These are phyloP conservation scores for Pyrenophora seminiperda DNA, from an alignment of 2,329 filamentous ascomycete genomes.

Conservation along the genomic window DNA sequence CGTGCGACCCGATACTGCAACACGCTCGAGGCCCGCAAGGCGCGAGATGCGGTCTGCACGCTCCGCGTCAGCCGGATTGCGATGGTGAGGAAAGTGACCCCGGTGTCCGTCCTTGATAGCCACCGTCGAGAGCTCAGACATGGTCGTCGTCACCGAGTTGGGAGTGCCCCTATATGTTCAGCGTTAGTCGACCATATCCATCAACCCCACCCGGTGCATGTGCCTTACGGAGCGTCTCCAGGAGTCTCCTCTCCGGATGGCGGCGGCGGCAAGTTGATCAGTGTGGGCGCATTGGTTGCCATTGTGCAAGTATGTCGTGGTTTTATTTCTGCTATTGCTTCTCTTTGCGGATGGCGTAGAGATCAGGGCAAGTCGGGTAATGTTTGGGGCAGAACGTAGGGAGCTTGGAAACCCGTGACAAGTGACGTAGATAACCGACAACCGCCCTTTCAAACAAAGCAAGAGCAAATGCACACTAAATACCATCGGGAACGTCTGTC, in stretches of 20 bases:
- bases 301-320: slow-evolving; percentile 26
- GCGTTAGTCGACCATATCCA: slow-evolving; percentile 22
- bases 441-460: not conserved
- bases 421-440: slow-evolving; percentile 14
- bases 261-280: slow-evolving; percentile 84
- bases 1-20: slow-evolving; percentile 72
- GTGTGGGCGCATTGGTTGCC: slow-evolving; percentile 60
- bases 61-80: slow-evolving; percentile 81
- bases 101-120: slow-evolving; percentile 97
- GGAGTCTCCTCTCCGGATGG: slow-evolving; percentile 84
- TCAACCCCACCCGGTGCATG: slow-evolving; percentile 12
- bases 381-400: slow-evolving; percentile 6
- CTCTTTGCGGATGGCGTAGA: slow-evolving; percentile 7
- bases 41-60: slow-evolving; percentile 94
- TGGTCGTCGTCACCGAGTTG: slow-evolving; percentile 87
- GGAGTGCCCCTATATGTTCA: slow-evolving; percentile 73
- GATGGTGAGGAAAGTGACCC: slow-evolving; percentile 70
- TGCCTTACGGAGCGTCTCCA: slow-evolving; percentile 81
- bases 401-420: slow-evolving; percentile 10
- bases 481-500: not conserved
- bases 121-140: slow-evolving; percentile 88
- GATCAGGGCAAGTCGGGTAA: slow-evolving; percentile 13
- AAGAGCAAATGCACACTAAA: not conserved
- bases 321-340: not conserved
- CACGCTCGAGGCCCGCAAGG: slow-evolving; percentile 85